Conservation (phyloP, 352 stramenopile genomes). For the Pythium guiyangense region DNA sequence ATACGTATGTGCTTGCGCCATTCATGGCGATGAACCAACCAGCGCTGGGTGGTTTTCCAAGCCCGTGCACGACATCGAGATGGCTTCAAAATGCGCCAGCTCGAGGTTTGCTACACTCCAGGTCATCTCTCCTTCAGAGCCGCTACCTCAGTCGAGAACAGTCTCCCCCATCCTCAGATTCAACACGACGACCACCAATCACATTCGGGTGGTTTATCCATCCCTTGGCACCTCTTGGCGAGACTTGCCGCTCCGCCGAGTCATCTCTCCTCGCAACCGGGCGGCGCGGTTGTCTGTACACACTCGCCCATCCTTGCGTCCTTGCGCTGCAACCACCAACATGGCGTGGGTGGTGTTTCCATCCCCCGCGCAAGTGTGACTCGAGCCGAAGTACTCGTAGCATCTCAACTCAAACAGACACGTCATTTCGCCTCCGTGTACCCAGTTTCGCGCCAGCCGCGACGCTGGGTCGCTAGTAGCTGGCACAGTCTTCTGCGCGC, state of each 20-base stretch:
- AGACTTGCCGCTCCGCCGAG: not conserved
- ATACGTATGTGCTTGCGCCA: not conserved
- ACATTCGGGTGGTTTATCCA: too few relatives aligned
- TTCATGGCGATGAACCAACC: not conserved
- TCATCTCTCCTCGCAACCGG: not conserved
- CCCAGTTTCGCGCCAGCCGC: too few relatives aligned
- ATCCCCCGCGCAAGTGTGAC: not conserved
- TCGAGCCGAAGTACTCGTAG: too few relatives aligned
- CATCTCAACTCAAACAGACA: too few relatives aligned
- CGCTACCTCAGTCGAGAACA: too few relatives aligned
- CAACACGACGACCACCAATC: not conserved
- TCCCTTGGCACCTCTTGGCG: too few relatives aligned
- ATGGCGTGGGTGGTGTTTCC: constrained; percentile 4
- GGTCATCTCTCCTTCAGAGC: not conserved
- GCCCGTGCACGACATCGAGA: not conserved
- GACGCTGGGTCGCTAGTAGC: not conserved
- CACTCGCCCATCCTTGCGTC: not conserved
- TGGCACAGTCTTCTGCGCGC: not conserved
- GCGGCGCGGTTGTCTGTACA: too few relatives aligned
- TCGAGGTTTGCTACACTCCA: not conserved
- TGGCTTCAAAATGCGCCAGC: too few relatives aligned
- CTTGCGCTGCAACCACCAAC: not conserved
- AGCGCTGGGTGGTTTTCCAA: not conserved
- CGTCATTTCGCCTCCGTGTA: too few relatives aligned
- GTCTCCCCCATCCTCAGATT: too few relatives aligned